Base-by-base conservation (phyloP, 257 asterid species). In the Solanum rostratum region DNA sequence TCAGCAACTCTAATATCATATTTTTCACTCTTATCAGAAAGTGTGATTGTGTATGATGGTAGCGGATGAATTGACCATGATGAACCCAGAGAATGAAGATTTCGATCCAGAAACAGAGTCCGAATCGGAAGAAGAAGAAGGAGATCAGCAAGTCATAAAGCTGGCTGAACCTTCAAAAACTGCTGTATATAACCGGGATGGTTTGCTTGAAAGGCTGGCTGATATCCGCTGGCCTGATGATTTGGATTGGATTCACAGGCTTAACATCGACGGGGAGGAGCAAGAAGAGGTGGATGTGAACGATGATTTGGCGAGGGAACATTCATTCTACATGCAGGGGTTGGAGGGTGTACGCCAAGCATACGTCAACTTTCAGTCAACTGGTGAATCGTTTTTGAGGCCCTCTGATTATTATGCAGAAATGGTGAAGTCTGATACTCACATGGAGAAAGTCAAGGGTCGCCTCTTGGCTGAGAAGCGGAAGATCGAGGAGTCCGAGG, bases 391-490 rank as follows among this genome's bases (percentile, higher is more conserved):
- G 49, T 92, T 94, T 84, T 84, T 94, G 76, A 91, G 99, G 86
- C 97, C 99, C 3, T 74, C 97, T 0, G 98, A 97, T 84, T 97
- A 94, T 79, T 95, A 97, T 43, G 99, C 98, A 0, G 99, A 95
- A 74, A 96, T 95, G 99, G 97, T 91, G 53, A 97, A 97, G 86
- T 82, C 98, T 2, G 99, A 97, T 82, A 0, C 88, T 0, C 99
- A 97, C 89, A 95, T 97, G 98, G 98, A 87, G 93, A 97, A 93
- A 87, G 94, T 95, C 74, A 97, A 97, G 93, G 92, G 97, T 53
- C 90, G 93, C 19, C 93, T 95, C 6, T 86, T 97, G 87, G 93
- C 97, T 0, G 98, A 93, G 92, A 97, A 97, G 93, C 91, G 76
- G 81, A 91, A 62, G 87, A 71, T 89, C 8, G 98, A 95, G 91